These are phyloP conservation scores for Westerdykella sp. DNA, from an alignment of 2,329 filamentous ascomycete genomes.

Conservation along the genomic window DNA sequence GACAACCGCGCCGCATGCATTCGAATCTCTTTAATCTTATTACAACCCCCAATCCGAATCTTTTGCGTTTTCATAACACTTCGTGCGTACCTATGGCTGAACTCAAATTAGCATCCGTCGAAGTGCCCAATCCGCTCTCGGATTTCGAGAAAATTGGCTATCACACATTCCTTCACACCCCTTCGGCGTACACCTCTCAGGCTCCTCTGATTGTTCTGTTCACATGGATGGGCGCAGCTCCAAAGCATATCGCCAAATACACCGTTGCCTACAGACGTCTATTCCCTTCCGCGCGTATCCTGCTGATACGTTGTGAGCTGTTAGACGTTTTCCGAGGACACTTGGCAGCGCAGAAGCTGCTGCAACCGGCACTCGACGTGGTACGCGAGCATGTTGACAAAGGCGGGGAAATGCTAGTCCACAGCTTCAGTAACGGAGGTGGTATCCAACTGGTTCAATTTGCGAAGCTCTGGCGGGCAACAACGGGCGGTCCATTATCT, in stretches of 20 bases:
- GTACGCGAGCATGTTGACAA: conserved; percentile 16
- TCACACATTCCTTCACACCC: conserved; percentile 30
- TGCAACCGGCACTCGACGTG: conserved; percentile 22
- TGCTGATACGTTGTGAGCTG: conserved; percentile 26
- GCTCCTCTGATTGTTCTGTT: conserved; percentile 28
- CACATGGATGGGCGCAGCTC: conserved; percentile 31
- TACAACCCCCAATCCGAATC: too few species aligned
- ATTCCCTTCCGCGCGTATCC: conserved; percentile 26
- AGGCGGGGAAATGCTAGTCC: conserved; percentile 26
- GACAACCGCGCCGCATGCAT: too few species aligned
- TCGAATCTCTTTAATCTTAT: too few species aligned
- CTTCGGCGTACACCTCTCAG: conserved; percentile 9
- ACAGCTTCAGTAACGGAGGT: conserved; percentile 35
- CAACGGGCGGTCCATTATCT: conserved; percentile 15
- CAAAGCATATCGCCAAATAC: conserved; percentile 36
- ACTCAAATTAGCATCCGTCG: background rate
- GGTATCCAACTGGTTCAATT: conserved; percentile 30
- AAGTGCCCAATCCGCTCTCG: conserved; percentile 15
- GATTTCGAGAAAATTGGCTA: conserved; percentile 30
- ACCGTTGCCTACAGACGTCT: conserved; percentile 25
- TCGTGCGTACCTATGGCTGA: background rate
- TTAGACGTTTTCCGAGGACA: conserved; percentile 25
- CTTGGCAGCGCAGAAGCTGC: conserved; percentile 11
- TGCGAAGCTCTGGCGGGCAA: conserved; percentile 25
- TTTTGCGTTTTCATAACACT: background rate